Evolutionary conservation across 2,329 filamentous ascomycete genomes (phyloP).

Genomic region (Didymella pinodella): DNA sequence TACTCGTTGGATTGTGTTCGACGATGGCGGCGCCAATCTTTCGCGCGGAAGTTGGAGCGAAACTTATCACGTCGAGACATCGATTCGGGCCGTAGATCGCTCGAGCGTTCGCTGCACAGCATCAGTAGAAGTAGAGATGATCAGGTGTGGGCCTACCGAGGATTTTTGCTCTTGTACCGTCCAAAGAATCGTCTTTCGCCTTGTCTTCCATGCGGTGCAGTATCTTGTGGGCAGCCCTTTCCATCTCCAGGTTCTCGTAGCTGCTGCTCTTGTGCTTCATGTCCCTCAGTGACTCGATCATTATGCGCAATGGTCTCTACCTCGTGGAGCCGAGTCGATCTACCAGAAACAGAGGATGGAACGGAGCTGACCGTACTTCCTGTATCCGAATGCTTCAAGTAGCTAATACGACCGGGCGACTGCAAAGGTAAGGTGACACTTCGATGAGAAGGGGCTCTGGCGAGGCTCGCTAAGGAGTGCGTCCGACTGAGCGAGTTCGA

Average conservation of each 20-base stretch:
- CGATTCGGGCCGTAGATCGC: constrained; percentile 48
- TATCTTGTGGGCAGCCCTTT: constrained; percentile 43
- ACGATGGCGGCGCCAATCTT: constrained; percentile 48
- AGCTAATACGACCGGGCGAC: constrained; percentile 6
- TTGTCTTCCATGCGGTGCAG: constrained; percentile 48
- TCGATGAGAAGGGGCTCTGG: constrained; percentile 23
- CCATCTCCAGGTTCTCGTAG: constrained; percentile 41
- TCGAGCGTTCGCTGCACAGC: constrained; percentile 41
- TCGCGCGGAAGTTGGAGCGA: constrained; percentile 43
- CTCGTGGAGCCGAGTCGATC: constrained; percentile 19
- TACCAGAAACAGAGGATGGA: constrained; percentile 19
- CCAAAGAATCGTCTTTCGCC: constrained; percentile 45
- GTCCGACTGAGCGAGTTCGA: constrained; percentile 25
- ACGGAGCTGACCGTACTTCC: constrained; percentile 21
- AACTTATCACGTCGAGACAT: constrained; percentile 49
- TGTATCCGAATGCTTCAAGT: constrained; percentile 17
- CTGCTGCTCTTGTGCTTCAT: constrained; percentile 46
- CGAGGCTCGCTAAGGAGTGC: constrained; percentile 2
- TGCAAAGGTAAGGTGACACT: constrained; percentile 1
- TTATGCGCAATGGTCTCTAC: constrained; percentile 26
- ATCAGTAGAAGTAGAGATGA: not conserved
- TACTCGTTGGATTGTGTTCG: constrained; percentile 48
- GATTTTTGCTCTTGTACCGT: constrained; percentile 44
- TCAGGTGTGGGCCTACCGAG: constrained; percentile 30
- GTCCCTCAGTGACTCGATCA: constrained; percentile 48